These are phyloP conservation scores for Epichloe brachyelytri DNA, from an alignment of 2,329 filamentous ascomycete genomes.

Conservation along the genomic window DNA sequence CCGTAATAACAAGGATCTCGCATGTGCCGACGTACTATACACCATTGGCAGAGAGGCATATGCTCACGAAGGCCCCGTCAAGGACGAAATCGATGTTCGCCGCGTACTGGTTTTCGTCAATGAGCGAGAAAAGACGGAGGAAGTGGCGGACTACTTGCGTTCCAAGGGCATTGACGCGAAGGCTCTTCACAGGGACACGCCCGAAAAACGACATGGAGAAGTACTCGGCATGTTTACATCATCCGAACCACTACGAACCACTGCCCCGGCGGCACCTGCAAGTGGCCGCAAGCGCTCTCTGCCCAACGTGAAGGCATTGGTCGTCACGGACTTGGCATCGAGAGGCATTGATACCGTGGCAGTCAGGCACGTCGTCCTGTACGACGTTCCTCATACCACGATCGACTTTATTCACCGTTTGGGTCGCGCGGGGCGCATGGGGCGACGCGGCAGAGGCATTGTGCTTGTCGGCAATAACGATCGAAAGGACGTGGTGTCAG, in stretches of 20 bases:
- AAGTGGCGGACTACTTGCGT: constrained; percentile 65
- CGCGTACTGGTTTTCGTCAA: constrained; percentile 94
- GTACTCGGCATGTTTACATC: constrained; percentile 64
- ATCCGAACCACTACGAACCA: constrained; percentile 26
- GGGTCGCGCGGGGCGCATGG: constrained; percentile 86
- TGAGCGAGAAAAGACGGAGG: constrained; percentile 76
- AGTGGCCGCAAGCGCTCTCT: constrained; percentile 37
- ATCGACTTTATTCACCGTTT: constrained; percentile 98
- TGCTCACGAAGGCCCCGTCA: constrained; percentile 41
- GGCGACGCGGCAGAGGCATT: constrained; percentile 73
- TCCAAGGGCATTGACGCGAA: constrained; percentile 82
- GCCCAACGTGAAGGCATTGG: constrained; percentile 75
- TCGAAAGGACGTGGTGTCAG: constrained; percentile 76
- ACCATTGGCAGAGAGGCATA: constrained; percentile 69
- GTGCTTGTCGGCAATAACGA: constrained; percentile 86
- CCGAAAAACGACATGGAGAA: constrained; percentile 63
- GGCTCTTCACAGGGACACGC: constrained; percentile 73
- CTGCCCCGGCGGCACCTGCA: constrained; percentile 10
- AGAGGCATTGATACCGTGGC: constrained; percentile 88
- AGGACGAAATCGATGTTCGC: constrained; percentile 54
- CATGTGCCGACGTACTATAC: constrained; percentile 91
- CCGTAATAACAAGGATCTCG: constrained; percentile 80
- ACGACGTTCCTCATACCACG: constrained; percentile 94
- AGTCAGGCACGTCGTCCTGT: constrained; percentile 82
- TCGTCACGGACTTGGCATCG: constrained; percentile 86